Evolutionary conservation across 2,329 filamentous ascomycete genomes (phyloP).

Genomic region (Ophiostoma ips): DNA sequence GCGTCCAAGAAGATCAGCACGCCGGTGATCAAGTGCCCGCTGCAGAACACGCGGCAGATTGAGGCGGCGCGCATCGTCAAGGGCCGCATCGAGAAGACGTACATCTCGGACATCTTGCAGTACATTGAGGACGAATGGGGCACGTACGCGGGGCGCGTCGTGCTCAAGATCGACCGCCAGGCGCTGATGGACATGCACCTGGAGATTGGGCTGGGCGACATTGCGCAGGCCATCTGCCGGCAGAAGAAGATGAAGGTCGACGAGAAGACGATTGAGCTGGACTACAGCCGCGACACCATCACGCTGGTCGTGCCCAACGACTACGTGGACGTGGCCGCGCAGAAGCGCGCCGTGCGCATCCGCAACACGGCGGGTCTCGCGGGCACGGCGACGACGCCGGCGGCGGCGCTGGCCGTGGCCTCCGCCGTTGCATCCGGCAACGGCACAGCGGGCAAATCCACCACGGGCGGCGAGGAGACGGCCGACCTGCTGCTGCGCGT

Average conservation of each 20-base stretch:
- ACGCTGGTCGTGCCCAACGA: constrained; percentile 55
- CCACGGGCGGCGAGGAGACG: constrained; percentile 29
- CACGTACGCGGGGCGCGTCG: constrained; percentile 59
- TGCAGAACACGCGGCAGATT: constrained; percentile 62
- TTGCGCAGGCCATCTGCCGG: constrained; percentile 60
- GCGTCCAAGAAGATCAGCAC: constrained; percentile 89
- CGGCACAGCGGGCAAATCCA: constrained; percentile 25
- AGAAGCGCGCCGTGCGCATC: constrained; percentile 32
- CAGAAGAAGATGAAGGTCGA: constrained; percentile 74
- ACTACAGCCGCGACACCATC: constrained; percentile 48
- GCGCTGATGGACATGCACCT: constrained; percentile 71
- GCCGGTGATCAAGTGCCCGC: constrained; percentile 76
- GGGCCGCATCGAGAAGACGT: constrained; percentile 89
- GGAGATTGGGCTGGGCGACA: constrained; percentile 59
- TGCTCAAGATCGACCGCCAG: constrained; percentile 66
- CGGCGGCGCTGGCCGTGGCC: too few species aligned
- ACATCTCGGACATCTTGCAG: constrained; percentile 63
- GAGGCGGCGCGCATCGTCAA: constrained; percentile 82
- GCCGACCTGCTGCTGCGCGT: constrained; percentile 62
- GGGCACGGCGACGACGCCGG: constrained; percentile 14
- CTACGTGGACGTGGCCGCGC: constrained; percentile 31
- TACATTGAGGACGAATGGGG: constrained; percentile 85
- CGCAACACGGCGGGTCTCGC: constrained; percentile 30
- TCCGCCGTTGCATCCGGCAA: constrained; percentile 15
- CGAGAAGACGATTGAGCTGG: constrained; percentile 41